These are phyloP conservation scores for Xylariomycetidae sp. DNA, from an alignment of 2,329 filamentous ascomycete genomes.

Conservation along the genomic window DNA sequence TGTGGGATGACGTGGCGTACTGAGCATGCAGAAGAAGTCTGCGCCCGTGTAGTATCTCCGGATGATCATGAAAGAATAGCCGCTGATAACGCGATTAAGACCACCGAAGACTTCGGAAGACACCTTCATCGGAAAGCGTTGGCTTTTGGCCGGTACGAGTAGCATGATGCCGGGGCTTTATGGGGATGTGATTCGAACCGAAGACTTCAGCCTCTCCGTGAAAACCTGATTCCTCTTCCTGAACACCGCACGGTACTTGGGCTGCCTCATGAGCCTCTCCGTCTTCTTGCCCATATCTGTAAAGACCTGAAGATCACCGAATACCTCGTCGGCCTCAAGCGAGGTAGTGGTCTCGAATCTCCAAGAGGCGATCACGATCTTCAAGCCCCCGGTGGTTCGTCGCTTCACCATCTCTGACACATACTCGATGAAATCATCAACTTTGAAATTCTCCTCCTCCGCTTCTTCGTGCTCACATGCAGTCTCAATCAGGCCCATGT, in stretches of 20 bases:
- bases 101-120: too few relatives aligned
- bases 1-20: too few relatives aligned
- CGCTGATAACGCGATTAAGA: too few relatives aligned
- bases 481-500: neutral
- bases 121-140: too few relatives aligned
- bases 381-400: slow-evolving; percentile 1
- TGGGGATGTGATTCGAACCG: neutral
- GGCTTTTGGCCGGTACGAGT: too few relatives aligned
- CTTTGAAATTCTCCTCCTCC: slow-evolving; percentile 1
- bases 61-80: too few relatives aligned
- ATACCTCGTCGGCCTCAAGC: slow-evolving; percentile 1
- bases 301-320: slow-evolving; percentile 2
- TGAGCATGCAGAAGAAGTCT: too few relatives aligned
- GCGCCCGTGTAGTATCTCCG: too few relatives aligned
- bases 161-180: neutral
- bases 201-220: neutral
- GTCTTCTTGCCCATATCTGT: slow-evolving; percentile 6
- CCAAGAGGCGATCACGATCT: slow-evolving; percentile 3
- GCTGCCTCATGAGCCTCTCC: slow-evolving; percentile 7
- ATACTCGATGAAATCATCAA: slow-evolving; percentile 1
- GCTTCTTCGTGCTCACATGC: neutral
- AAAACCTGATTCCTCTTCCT: slow-evolving; percentile 1
- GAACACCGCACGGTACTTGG: slow-evolving; percentile 4
- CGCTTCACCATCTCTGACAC: slow-evolving; percentile 1
- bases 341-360: slow-evolving; percentile 1